Conservation (phyloP, 2,329 filamentous ascomycete species). For the Alternaria gaisen region DNA sequence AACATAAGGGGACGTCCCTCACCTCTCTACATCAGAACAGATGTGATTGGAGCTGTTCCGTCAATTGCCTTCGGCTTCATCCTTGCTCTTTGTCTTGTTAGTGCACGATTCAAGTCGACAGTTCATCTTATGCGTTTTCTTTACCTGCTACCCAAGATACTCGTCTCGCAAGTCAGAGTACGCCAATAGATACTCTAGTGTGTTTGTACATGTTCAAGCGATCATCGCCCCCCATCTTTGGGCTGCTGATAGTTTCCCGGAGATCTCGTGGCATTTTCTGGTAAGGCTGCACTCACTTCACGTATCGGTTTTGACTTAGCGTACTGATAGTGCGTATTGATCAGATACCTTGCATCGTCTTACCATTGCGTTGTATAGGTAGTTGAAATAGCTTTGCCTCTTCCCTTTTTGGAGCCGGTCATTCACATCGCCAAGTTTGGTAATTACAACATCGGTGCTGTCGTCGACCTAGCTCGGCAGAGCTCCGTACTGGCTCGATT, state of each 20-base stretch:
- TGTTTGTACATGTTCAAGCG: constrained; percentile 45
- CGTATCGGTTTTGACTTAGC: constrained; percentile 22
- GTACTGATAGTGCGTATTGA: constrained; percentile 29
- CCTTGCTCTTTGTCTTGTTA: constrained; percentile 25
- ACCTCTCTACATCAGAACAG: constrained; percentile 1
- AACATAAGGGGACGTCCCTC: constrained; percentile 13
- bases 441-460: constrained; percentile 15
- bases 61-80: constrained; percentile 30
- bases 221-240: constrained; percentile 25
- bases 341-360: constrained; percentile 22
- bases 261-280: constrained; percentile 39
- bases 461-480: constrained; percentile 4
- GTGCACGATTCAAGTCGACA: constrained; percentile 15
- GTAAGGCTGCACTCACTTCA: constrained; percentile 26
- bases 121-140: constrained; percentile 23
- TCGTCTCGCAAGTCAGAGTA: constrained; percentile 31
- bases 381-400: constrained; percentile 22
- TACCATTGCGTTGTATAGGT: constrained; percentile 33
- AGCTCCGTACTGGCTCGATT: constrained; percentile 9
- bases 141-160: constrained; percentile 15
- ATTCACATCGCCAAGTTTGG: constrained; percentile 22
- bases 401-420: constrained; percentile 15
- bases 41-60: constrained; percentile 16
- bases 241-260: constrained; percentile 20
- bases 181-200: constrained; percentile 33